Base-by-base conservation (phyloP, 2,329 filamentous ascomycete genomes). In the Fusarium mexicanum region DNA sequence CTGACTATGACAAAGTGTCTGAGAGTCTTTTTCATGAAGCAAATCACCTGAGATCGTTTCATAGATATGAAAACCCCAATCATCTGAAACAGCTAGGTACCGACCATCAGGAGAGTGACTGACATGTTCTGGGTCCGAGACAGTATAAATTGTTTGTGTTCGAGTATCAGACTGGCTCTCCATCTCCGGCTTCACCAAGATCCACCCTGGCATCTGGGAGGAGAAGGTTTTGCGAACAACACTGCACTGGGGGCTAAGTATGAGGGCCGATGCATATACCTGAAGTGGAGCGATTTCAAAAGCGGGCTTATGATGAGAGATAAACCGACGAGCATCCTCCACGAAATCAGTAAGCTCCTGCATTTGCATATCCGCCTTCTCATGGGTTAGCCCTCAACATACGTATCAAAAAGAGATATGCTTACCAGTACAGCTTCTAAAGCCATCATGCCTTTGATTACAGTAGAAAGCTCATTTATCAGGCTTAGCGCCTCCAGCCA, bases 401-500 rank as follows among this genome's bases (percentile, higher is more conserved):
- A 26, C 26, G 26, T 26, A 26, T 26, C 26, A 26, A 26, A 26
- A 26, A 26, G 26, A 16, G 18, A 3, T 0, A 20, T 0, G 0
- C 17, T 20, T 11, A 46, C 44, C 1, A 46, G 12, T 20, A 8
- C 10, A 8, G 1, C 4, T 47, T 47, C 1, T 4, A 44, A 5
- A 7, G 11, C 16, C 16, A 18, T 8, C 3, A 47, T 29, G 4
- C 44, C 14, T 4, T 3, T 14, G 1, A 20, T 10, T 20, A 5
- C 18, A 14, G 44, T 29, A 1, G 44, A 29, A 2, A 47, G 2
- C 3, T 47, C 18, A 0, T 4, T 1, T 0, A 53, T 22, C 4
- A 53, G 11, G 3, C 50, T 38, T 0, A 54, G 33, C 11, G 50
- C 50, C 24, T 54, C 50, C 1, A 54, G 2, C 50, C 50, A 53